These are phyloP conservation scores for Rhodotorula taiwanensis DNA, from an alignment of 768 basidiomycete species.

Conservation along the genomic window DNA sequence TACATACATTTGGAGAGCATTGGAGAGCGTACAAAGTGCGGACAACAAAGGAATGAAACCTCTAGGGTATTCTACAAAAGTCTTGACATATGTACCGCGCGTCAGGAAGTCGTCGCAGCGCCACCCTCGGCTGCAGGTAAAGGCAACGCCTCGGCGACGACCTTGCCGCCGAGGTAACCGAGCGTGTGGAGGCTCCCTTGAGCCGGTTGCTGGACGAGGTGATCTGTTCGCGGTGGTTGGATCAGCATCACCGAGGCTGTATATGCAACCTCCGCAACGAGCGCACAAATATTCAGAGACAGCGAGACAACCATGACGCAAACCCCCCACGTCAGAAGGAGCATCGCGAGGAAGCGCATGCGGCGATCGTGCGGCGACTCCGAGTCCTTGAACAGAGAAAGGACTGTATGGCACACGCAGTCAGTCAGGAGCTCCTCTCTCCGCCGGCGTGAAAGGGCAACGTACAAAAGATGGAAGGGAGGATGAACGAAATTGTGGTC, in stretches of 20 bases:
- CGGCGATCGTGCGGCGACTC: constrained; percentile 8
- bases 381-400: constrained; percentile 30
- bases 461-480: constrained; percentile 29
- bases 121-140: no score
- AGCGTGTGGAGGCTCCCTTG: constrained; percentile 7
- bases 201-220: constrained; percentile 6
- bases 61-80: no score
- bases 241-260: not conserved
- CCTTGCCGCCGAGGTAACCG: constrained; percentile 9
- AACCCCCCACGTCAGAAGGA: constrained; percentile 31
- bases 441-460: no score
- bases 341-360: constrained; percentile 8
- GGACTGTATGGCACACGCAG: not conserved
- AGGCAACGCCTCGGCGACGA: no score
- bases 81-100: no score
- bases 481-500: constrained; percentile 91
- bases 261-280: no score
- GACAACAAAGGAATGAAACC: no score
- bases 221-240: not conserved
- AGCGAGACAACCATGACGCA: constrained; percentile 32
- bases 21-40: no score
- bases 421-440: no score
- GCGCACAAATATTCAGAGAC: constrained; percentile 26
- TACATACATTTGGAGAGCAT: no score
- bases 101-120: no score